Evolutionary conservation across 345 rosid genomes (phyloP), one percentile per base, ranked within the genome.

Genomic region (Aegle marmelos): DNA sequence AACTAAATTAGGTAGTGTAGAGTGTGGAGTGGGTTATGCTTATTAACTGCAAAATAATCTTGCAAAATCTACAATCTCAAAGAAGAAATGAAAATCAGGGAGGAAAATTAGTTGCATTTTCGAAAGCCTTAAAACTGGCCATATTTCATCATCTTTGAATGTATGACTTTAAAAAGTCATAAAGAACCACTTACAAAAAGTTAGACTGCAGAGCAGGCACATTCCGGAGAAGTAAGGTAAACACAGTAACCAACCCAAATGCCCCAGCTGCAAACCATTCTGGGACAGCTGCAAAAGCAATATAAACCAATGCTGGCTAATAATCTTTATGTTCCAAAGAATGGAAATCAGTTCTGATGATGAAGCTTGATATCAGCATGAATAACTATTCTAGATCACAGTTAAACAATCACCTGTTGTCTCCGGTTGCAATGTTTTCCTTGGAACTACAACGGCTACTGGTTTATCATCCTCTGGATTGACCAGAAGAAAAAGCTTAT

Each of bases 181-280:
- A 66, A 36, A 63, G 25, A 73, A 84, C 22, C 58, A 69, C 93
- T 84, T 89, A 93, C 99, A 89, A 70, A 86, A 95, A 79, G 89
- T 92, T 86, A 76, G 97, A 85, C 78, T 95, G 99, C 84, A 92
- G 70, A 58, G 90, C 91, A 36, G 98, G 99, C 7, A 95, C 99
- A 77, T 93, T 95, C 58, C 95, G 92, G 68, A 95, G 92, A 85
- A 93, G 97, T 83, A 92, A 80, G 14, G 99, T 89, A 63, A 91
- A 92, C 80, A 92, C 71, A 17, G 99, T 87, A 80, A 91, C 92
- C 80, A 92, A 74, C 84, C 96, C 99, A 85, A 95, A 95, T 60
- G 98, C 87, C 30, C 92, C 96, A 69, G 99, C 97, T 73, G 98
- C 99, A 85, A 95, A 89, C 98, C 99, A 95, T 84, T 93, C 97